A percentile compares a stretch with the other conserved stretches of the same genome.
Conservation (phyloP, 805 yeast species). For the Cyberlindnera misumaiensis region DNA sequence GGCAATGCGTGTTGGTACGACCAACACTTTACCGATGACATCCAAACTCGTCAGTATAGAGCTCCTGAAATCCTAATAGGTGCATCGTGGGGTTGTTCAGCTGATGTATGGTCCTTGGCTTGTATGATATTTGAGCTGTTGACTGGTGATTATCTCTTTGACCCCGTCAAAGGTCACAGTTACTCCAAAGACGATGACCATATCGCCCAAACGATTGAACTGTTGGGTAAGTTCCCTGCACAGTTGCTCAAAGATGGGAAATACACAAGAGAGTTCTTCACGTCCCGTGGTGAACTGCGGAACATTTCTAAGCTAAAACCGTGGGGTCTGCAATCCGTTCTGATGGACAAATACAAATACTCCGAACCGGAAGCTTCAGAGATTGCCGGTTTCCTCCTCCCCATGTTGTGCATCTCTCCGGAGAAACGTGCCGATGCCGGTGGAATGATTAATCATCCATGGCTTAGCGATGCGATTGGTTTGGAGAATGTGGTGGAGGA, state of each 20-base stretch:
- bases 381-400: slow-evolving; percentile 69
- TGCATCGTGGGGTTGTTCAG: slow-evolving; percentile 87
- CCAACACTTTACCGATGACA: slow-evolving; percentile 63
- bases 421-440: slow-evolving; percentile 89
- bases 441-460: slow-evolving; percentile 82
- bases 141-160: slow-evolving; percentile 92
- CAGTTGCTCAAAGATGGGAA: slow-evolving; percentile 52
- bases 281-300: slow-evolving; percentile 62
- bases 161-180: slow-evolving; percentile 68
- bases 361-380: slow-evolving; percentile 60
- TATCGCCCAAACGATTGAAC: slow-evolving; percentile 88
- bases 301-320: slow-evolving; percentile 78
- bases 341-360: slow-evolving; percentile 80
- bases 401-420: slow-evolving; percentile 81
- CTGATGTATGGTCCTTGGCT: slow-evolving; percentile 95
- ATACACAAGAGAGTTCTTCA: slow-evolving; percentile 57
- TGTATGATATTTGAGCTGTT: slow-evolving; percentile 84
- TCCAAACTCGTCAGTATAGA: slow-evolving; percentile 68
- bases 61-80: slow-evolving; percentile 85
- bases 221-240: slow-evolving; percentile 63
- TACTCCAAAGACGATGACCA: slow-evolving; percentile 93
- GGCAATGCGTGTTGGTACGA: slow-evolving; percentile 69
- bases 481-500: slow-evolving; percentile 63
- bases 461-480: slow-evolving; percentile 73
- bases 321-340: slow-evolving; percentile 81